phyloP scores from a whole-genome alignment of 768 basidiomycete genomes.

The Fomitopsis pulvina region DNA sequence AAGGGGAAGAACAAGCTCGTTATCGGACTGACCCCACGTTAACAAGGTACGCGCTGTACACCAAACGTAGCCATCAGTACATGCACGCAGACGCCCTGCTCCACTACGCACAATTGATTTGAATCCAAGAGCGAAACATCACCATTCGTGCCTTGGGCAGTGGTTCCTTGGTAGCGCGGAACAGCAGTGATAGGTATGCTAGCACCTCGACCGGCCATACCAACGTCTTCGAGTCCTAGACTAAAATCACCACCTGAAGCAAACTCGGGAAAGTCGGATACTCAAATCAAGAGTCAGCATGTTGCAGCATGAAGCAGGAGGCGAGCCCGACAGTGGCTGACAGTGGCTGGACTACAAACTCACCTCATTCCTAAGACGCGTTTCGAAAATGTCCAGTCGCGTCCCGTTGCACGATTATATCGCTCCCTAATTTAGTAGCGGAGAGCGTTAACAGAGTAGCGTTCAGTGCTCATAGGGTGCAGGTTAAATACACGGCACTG shows the following conservation, averaged over 20 bases:
- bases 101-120: conserved; percentile 21
- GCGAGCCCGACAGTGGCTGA: neutral
- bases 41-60: conserved; percentile 34
- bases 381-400: neutral
- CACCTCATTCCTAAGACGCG: neutral
- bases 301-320: neutral
- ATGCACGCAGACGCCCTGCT: neutral
- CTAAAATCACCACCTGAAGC: neutral
- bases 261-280: neutral
- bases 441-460: too few relatives aligned
- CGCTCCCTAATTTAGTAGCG: too few relatives aligned
- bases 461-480: too few relatives aligned
- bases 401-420: too few relatives aligned
- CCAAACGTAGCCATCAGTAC: neutral
- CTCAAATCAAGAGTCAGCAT: neutral
- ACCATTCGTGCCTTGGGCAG: neutral
- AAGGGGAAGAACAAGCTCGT: neutral
- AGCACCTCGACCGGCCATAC: neutral
- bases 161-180: conserved; percentile 4
- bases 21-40: conserved; percentile 27
- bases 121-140: conserved; percentile 11
- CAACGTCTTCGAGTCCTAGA: neutral
- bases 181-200: conserved; percentile 12
- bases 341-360: neutral
- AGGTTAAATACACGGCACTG: too few relatives aligned